Base-by-base conservation (phyloP, 352 stramenopile species). In the Globisporangium nodosum region DNA sequence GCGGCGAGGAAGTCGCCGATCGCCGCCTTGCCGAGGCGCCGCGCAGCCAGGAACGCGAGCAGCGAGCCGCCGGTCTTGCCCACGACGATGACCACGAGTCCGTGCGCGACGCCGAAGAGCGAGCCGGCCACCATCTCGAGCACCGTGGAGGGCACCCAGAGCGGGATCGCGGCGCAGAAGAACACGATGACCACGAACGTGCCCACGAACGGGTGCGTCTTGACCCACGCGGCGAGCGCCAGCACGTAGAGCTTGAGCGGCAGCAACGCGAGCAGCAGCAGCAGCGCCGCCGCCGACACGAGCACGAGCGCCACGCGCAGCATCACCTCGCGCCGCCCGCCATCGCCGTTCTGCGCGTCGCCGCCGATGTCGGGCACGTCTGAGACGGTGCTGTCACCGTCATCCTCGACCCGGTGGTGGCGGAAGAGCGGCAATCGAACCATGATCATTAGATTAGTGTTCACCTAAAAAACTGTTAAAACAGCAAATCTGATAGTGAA, bases 41-140 rank as follows among this genome's bases (percentile, higher is more conserved):
- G 68, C 0, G 69, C 82, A 47, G 90, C 50, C 1, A 87, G 55
- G 46, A 92, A 92, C 56, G 80, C 72, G 18, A 89, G 56, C 49
- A 84, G 73, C 47, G 80, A 92, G 12, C 82, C 82, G 35, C 73
- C 73, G 0, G 82, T 88, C 51, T 89, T 89, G 52, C 82, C 82
- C 18, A 92, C 56, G 1, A 76, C 58, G 40, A 87, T 88, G 18
- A 89, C 74, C 37, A 86, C 3, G 3, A 88, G 64, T 3, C 63
- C 82, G 30, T 74, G 65, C 0, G 60, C 50, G 1, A 89, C 71
- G 16, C 80, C 76, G 55, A 92, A 92, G 31, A 92, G 71, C 47
- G 69, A 87, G 1, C 82, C 82, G 5, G 76, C 68, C 21, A 87
- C 59, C 59, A 80, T 81, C 61, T 92, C 82, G 13, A 89, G 56